Percentiles rank a stretch among this genome's conserved stretches.
Conservation (phyloP, 306 rosid species). For the Rosa rugosa region DNA sequence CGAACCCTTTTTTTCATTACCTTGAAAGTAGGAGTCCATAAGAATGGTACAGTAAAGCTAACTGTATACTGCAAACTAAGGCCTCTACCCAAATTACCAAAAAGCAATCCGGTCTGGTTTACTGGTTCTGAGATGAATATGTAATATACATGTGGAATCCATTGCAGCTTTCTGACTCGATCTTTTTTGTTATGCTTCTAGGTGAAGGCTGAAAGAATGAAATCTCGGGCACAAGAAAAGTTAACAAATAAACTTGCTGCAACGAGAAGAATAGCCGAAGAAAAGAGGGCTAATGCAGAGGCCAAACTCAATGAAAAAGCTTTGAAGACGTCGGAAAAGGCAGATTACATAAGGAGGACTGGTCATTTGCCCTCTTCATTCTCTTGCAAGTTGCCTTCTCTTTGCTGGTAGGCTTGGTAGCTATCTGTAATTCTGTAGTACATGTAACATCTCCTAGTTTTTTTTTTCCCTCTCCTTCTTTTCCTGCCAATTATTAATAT, state of each 20-base stretch:
- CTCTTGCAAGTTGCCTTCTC: conserved; percentile 82
- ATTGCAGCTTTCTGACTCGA: conserved; percentile 15
- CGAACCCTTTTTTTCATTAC: background rate
- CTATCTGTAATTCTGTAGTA: background rate
- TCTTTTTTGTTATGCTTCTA: conserved; percentile 15
- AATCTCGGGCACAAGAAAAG: conserved; percentile 74
- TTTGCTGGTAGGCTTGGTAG: conserved; percentile 67
- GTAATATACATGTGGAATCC: background rate
- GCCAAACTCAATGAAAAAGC: conserved; percentile 77
- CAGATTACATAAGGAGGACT: conserved; percentile 81
- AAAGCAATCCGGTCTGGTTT: background rate
- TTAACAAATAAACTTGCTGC: conserved; percentile 64
- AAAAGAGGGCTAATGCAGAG: conserved; percentile 77
- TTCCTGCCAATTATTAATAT: conserved; percentile 5
- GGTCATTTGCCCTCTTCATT: conserved; percentile 83
- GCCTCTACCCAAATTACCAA: too few species aligned
- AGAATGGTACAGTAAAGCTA: too few species aligned
- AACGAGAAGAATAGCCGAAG: conserved; percentile 78
- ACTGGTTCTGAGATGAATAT: background rate
- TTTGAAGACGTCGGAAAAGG: conserved; percentile 67
- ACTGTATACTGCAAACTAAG: too few species aligned
- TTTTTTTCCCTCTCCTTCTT: background rate
- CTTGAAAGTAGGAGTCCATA: background rate
- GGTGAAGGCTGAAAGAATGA: conserved; percentile 91
- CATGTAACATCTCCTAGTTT: background rate